A percentile compares a stretch with the other conserved stretches of the same genome.
phyloP scores from a whole-genome alignment of 108 stramenopile genomes.

The Skeletonema marinoi region DNA sequence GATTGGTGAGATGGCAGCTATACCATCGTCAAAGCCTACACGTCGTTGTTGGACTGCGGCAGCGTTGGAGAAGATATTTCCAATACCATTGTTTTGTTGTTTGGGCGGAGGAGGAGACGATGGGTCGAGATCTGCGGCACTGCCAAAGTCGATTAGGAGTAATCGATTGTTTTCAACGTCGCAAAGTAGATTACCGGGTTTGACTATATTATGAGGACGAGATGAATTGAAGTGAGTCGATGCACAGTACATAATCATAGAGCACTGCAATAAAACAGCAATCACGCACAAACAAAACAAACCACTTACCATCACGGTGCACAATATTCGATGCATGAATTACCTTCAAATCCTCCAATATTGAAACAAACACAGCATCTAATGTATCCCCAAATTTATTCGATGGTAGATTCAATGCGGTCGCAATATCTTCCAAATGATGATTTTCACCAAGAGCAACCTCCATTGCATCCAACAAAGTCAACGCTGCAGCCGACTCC shows the following conservation, averaged over 20 bases:
- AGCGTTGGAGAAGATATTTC: constrained; percentile 26
- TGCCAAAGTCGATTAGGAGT: constrained; percentile 78
- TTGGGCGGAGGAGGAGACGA: constrained; percentile 1
- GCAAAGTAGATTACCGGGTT: constrained; percentile 76
- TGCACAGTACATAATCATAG: too few species aligned
- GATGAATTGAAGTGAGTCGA: neutral
- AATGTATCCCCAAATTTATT: constrained; percentile 57
- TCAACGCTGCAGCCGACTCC: constrained; percentile 29
- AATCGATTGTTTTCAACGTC: constrained; percentile 26
- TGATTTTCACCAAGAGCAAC: constrained; percentile 45
- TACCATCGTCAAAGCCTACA: constrained; percentile 52
- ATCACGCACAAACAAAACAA: neutral
- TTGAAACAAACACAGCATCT: constrained; percentile 44
- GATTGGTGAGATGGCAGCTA: constrained; percentile 72
- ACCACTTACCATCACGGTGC: constrained; percentile 70
- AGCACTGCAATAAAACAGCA: too few species aligned
- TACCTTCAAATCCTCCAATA: constrained; percentile 55
- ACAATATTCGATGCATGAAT: constrained; percentile 64
- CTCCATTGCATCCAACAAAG: constrained; percentile 67
- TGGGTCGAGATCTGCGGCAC: constrained; percentile 76
- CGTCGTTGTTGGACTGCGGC: constrained; percentile 30
- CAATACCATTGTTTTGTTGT: neutral
- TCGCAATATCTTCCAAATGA: constrained; percentile 43
- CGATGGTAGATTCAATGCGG: constrained; percentile 49
- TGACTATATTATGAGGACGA: constrained; percentile 41